Conservation (phyloP, 192 early-diverging fungal species). For the Podila verticillata region DNA sequence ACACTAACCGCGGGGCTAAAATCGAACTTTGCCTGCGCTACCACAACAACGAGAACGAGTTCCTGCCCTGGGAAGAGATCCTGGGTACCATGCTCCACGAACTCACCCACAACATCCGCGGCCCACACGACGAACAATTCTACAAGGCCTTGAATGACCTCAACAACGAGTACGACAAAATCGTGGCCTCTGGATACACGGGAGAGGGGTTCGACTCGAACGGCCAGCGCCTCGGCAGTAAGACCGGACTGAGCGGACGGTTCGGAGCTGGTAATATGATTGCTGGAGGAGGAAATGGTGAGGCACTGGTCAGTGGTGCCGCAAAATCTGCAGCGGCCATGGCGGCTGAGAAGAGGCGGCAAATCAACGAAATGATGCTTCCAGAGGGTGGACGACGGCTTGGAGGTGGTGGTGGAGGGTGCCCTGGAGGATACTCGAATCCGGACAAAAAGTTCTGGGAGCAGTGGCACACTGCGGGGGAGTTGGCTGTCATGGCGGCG, state of each 20-base stretch:
- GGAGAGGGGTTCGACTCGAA: conserved; percentile 65
- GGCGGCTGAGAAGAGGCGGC: conserved; percentile 65
- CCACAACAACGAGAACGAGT: conserved; percentile 57
- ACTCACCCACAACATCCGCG: conserved; percentile 57
- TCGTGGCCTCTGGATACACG: conserved; percentile 58
- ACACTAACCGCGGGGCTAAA: conserved; percentile 72
- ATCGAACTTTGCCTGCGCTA: conserved; percentile 75
- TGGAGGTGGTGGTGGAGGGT: conserved; percentile 25
- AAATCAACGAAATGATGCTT: conserved; percentile 62
- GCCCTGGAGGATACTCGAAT: neutral
- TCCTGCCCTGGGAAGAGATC: conserved; percentile 69
- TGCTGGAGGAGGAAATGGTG: neutral
- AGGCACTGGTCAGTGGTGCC: neutral
- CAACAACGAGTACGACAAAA: conserved; percentile 67
- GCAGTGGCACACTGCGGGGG: conserved; percentile 56
- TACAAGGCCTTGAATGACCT: conserved; percentile 68
- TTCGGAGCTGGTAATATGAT: neutral
- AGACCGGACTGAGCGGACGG: conserved; percentile 7
- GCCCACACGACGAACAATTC: conserved; percentile 75
- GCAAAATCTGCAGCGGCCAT: conserved; percentile 55
- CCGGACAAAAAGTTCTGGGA: conserved; percentile 33
- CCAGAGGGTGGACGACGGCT: conserved; percentile 63
- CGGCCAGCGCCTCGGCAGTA: conserved; percentile 60
- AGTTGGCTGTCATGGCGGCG: conserved; percentile 75
- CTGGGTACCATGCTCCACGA: conserved; percentile 86